Percentiles rank a stretch among this genome's conserved stretches.
phyloP scores from a whole-genome alignment of 352 stramenopile genomes.

The Bremia lactucae region DNA sequence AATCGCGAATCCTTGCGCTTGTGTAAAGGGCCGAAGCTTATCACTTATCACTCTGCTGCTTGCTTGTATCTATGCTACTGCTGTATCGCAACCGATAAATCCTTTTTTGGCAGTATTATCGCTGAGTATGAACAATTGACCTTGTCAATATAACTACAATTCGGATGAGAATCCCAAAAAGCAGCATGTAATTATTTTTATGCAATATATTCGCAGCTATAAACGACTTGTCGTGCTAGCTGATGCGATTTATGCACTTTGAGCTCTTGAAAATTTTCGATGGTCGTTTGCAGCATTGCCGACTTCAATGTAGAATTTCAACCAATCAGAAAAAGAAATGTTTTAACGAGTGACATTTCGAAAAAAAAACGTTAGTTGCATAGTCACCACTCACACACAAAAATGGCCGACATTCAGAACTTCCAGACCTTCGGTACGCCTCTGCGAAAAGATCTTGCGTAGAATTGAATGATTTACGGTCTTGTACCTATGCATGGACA shows the following conservation, averaged over 20 bases:
- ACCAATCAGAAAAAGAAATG: not conserved
- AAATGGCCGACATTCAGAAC: conserved; percentile 83
- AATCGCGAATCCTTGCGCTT: too few species aligned
- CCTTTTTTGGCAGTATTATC: conserved; percentile 3
- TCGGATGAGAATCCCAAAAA: conserved; percentile 72
- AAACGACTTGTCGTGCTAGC: too few species aligned
- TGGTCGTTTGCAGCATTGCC: conserved; percentile 16
- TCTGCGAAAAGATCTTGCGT: not conserved
- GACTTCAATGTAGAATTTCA: conserved; percentile 3
- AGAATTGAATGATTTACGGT: too few species aligned
- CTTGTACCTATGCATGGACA: not conserved
- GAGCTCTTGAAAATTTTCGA: conserved; percentile 29
- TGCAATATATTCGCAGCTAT: conserved; percentile 43
- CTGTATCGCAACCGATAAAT: not conserved
- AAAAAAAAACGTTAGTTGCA: conserved; percentile 6
- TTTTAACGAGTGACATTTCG: conserved; percentile 18
- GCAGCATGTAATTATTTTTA: conserved; percentile 76
- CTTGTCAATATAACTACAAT: conserved; percentile 67
- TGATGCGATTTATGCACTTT: too few species aligned
- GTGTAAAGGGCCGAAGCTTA: too few species aligned
- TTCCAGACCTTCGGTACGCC: conserved; percentile 82
- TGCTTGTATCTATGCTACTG: too few species aligned
- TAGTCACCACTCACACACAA: conserved; percentile 30
- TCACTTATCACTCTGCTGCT: too few species aligned
- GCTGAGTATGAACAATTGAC: conserved; percentile 56